These are phyloP conservation scores for Sporothrix protearum DNA, from an alignment of 2,329 filamentous ascomycete species.

Conservation along the genomic window DNA sequence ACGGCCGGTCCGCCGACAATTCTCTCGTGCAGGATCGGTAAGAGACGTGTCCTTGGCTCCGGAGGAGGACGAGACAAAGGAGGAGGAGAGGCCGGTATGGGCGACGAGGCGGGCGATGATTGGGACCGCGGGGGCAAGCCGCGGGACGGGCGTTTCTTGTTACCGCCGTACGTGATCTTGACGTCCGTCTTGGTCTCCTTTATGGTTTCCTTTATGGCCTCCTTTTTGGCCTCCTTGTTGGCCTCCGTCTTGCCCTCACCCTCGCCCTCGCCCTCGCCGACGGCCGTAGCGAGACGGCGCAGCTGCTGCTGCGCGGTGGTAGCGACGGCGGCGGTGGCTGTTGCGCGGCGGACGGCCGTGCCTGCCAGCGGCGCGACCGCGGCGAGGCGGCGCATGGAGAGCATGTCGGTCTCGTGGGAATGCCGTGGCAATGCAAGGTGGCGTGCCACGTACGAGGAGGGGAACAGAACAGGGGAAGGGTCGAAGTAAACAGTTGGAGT, in stretches of 20 bases:
- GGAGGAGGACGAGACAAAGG: too few species aligned
- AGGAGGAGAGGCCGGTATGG: too few species aligned
- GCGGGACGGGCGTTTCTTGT: too few species aligned
- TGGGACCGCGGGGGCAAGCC: too few species aligned
- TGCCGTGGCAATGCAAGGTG: too few species aligned
- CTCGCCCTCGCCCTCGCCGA: background rate
- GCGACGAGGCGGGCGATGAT: too few species aligned
- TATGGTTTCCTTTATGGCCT: background rate
- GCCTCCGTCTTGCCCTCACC: background rate
- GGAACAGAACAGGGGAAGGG: background rate
- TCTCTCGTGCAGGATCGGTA: background rate
- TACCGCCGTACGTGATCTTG: too few species aligned
- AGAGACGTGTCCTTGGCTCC: too few species aligned
- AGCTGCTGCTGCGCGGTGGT: background rate
- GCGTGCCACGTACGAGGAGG: background rate
- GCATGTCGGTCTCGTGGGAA: background rate
- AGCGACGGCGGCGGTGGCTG: background rate
- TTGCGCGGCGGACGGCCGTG: background rate
- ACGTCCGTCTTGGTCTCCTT: background rate
- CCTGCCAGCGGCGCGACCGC: background rate
- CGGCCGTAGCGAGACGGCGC: background rate
- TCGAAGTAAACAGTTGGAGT: background rate
- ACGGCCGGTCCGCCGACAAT: background rate
- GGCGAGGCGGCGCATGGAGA: background rate
- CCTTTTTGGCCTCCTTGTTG: background rate